phyloP scores from a whole-genome alignment of 1,139 yeast genomes.

The Groenewaldozyma auringiensis region DNA sequence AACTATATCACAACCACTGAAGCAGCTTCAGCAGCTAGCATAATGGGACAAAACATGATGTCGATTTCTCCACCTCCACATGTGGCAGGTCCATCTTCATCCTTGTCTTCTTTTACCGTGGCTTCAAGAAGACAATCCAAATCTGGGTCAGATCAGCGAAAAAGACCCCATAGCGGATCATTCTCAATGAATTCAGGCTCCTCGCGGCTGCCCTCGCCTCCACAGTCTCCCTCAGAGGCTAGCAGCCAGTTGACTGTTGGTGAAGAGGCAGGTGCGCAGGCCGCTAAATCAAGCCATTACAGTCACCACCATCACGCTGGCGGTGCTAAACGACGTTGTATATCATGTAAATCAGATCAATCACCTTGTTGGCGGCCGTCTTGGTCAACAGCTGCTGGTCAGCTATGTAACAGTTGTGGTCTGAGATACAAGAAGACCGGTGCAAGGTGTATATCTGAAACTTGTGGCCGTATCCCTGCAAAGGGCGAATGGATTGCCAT shows the following conservation, averaged over 20 bases:
- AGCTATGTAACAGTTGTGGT: slow-evolving; percentile 94
- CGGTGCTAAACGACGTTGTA: slow-evolving; percentile 42
- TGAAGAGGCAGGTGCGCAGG: slow-evolving; percentile 5
- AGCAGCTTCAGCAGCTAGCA: neutral
- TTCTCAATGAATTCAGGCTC: slow-evolving; percentile 1
- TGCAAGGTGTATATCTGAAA: slow-evolving; percentile 70
- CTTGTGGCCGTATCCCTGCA: slow-evolving; percentile 86
- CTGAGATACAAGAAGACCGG: slow-evolving; percentile 88
- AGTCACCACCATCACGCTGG: slow-evolving; percentile 9
- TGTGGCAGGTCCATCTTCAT: neutral
- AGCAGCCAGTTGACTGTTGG: neutral
- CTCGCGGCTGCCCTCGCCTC: slow-evolving; percentile 16
- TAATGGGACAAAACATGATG: neutral
- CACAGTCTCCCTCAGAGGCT: slow-evolving; percentile 13
- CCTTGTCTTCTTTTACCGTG: slow-evolving; percentile 4
- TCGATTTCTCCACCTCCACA: neutral
- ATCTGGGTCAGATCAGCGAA: neutral
- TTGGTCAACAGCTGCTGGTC: slow-evolving; percentile 85
- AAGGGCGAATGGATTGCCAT: slow-evolving; percentile 91
- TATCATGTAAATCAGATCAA: slow-evolving; percentile 84
- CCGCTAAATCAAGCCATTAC: slow-evolving; percentile 10
- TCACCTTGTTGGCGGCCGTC: slow-evolving; percentile 99
- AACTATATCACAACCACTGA: slow-evolving; percentile 10
- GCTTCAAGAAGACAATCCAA: neutral
- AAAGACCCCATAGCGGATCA: too few species aligned